These are phyloP conservation scores for Saccharomycopsis vini DNA, from an alignment of 805 yeast genomes.

Conservation along the genomic window DNA sequence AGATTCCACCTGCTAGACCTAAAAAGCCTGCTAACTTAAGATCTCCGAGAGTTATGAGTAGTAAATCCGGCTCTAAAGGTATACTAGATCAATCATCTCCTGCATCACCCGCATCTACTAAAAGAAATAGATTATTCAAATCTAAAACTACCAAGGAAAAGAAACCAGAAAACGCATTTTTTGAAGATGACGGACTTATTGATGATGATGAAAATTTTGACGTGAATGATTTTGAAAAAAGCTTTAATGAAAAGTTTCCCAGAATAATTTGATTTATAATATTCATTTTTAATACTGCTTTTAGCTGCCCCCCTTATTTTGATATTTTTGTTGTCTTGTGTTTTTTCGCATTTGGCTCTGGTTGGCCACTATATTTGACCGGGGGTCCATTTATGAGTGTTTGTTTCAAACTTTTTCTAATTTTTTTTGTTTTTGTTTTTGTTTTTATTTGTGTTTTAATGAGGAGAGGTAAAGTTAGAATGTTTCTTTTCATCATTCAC, in stretches of 20 bases:
- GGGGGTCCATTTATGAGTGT: not conserved
- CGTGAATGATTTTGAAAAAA: slow-evolving; percentile 19
- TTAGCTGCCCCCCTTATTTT: slow-evolving; percentile 9
- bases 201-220: slow-evolving; percentile 19
- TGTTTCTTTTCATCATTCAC: no score
- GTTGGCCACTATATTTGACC: no score
- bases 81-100: not conserved
- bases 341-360: slow-evolving; percentile 1
- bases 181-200: slow-evolving; percentile 12
- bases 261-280: not conserved
- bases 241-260: slow-evolving; percentile 19
- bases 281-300: not conserved
- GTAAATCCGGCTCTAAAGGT: no score
- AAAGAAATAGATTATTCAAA: no score
- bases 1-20: slow-evolving; percentile 19
- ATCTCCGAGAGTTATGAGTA: slow-evolving; percentile 16
- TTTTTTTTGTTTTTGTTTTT: no score
- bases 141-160: not conserved
- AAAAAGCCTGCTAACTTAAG: slow-evolving; percentile 18
- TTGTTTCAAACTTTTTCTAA: no score
- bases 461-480: no score
- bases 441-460: no score
- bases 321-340: slow-evolving; percentile 5
- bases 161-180: slow-evolving; percentile 17
- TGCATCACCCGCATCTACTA: not conserved